Percentiles rank a stretch among this genome's conserved stretches.
These are phyloP conservation scores for Calonectria pseudoturangicola DNA, from an alignment of 2,329 filamentous ascomycete species.

Conservation along the genomic window DNA sequence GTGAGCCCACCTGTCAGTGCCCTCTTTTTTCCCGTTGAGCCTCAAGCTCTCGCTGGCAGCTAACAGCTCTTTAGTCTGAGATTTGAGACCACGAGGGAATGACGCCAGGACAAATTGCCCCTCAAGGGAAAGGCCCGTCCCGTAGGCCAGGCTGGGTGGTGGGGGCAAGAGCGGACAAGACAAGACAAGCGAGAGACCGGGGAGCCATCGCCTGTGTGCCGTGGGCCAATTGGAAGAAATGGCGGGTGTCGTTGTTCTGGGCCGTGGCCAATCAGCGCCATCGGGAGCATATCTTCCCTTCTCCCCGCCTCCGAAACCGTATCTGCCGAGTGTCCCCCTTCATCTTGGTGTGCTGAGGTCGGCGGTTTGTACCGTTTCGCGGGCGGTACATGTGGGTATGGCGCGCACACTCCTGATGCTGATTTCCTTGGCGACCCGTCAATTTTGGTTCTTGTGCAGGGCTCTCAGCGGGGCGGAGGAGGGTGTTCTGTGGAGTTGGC, in stretches of 20 bases:
- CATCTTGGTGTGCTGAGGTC: slow-evolving; percentile 5
- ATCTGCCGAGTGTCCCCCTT: background rate
- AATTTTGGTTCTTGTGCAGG: slow-evolving; percentile 14
- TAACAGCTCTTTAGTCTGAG: slow-evolving; percentile 18
- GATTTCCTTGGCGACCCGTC: slow-evolving; percentile 4
- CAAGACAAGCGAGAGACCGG: slow-evolving; percentile 16
- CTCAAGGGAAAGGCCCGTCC: slow-evolving; percentile 22
- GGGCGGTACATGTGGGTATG: slow-evolving; percentile 3
- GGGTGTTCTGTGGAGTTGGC: background rate
- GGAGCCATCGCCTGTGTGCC: background rate
- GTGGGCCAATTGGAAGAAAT: slow-evolving; percentile 11
- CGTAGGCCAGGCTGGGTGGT: slow-evolving; percentile 9
- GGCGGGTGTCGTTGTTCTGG: background rate
- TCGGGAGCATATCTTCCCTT: background rate
- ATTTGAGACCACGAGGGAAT: slow-evolving; percentile 18
- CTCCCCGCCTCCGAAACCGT: background rate
- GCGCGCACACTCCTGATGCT: background rate
- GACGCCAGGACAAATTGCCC: slow-evolving; percentile 21
- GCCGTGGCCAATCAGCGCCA: background rate
- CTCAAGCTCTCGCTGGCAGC: slow-evolving; percentile 7
- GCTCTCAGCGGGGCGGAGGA: slow-evolving; percentile 5
- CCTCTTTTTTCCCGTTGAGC: background rate
- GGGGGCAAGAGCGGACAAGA: slow-evolving; percentile 13
- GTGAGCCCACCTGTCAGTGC: background rate
- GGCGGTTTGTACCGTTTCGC: slow-evolving; percentile 19